Conservation (phyloP, 148 eudicot genomes). For the Mesembryanthemum crystallinum region DNA sequence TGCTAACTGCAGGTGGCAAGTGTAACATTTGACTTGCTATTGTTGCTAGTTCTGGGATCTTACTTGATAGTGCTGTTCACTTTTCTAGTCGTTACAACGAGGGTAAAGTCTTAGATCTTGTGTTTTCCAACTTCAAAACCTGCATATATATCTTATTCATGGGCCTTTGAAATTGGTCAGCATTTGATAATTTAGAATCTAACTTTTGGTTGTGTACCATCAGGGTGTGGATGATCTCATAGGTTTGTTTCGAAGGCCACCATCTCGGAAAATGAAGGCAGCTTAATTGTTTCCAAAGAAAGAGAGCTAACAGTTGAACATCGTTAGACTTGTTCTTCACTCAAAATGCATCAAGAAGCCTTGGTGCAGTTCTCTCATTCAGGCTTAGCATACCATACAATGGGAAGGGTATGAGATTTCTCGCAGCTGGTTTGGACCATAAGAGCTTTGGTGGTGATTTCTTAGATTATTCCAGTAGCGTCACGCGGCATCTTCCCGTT, state of each 20-base stretch:
- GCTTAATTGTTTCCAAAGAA: conserved; percentile 22
- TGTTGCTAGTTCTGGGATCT: conserved; percentile 87
- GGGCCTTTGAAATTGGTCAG: background rate
- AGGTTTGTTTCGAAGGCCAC: conserved; percentile 49
- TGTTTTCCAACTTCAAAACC: background rate
- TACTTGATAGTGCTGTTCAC: conserved; percentile 89
- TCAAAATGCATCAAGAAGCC: background rate
- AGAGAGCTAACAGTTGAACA: conserved; percentile 6
- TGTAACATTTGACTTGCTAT: conserved; percentile 86
- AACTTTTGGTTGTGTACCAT: conserved; percentile 5
- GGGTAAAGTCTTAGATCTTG: conserved; percentile 39
- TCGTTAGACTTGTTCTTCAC: conserved; percentile 11
- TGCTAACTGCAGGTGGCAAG: conserved; percentile 76
- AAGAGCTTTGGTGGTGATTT: conserved; percentile 14
- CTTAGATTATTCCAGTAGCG: conserved; percentile 20
- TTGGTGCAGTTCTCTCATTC: too few relatives aligned
- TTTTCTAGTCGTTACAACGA: conserved; percentile 84
- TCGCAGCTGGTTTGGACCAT: conserved; percentile 18
- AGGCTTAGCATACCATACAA: too few relatives aligned
- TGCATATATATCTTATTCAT: background rate
- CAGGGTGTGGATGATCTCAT: conserved; percentile 60
- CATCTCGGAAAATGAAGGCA: conserved; percentile 48
- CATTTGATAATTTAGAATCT: background rate
- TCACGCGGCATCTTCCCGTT: conserved; percentile 16
- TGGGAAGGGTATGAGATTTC: background rate